Conservation (phyloP, 352 stramenopile genomes). For the Phytophthora fragariaefolia region DNA sequence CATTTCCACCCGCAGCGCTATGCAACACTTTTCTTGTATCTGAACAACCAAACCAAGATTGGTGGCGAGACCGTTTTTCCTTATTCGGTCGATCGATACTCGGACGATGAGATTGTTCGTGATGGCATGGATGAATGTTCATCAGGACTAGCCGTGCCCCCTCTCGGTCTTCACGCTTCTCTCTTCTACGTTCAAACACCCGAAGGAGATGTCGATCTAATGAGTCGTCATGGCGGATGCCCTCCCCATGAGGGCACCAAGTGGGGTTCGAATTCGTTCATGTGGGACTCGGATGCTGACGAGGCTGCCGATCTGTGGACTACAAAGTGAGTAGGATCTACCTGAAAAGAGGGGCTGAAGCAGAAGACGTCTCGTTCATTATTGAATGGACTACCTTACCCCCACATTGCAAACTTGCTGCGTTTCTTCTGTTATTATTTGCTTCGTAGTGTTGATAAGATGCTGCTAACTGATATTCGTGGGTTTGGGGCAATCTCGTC, state of each 20-base stretch:
- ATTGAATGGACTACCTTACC: too few species aligned
- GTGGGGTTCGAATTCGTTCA: conserved; percentile 87
- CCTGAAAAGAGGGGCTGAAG: neutral
- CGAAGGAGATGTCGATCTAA: conserved; percentile 70
- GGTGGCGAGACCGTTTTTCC: conserved; percentile 98
- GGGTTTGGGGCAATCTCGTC: too few species aligned
- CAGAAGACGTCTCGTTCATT: neutral
- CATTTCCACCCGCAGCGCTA: conserved; percentile 94
- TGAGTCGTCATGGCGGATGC: conserved; percentile 81
- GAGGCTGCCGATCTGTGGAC: conserved; percentile 81
- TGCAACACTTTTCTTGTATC: conserved; percentile 96
- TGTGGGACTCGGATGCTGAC: conserved; percentile 85
- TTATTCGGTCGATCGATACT: conserved; percentile 76
- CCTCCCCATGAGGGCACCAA: conserved; percentile 84
- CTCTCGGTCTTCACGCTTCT: conserved; percentile 71
- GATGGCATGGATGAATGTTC: conserved; percentile 84
- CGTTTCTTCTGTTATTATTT: too few species aligned
- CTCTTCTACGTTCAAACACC: conserved; percentile 87
- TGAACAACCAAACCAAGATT: conserved; percentile 95
- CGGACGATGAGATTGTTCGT: conserved; percentile 71
- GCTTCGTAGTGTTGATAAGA: too few species aligned
- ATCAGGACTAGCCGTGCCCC: conserved; percentile 72
- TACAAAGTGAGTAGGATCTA: conserved; percentile 59
- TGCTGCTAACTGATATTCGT: too few species aligned
- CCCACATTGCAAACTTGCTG: too few species aligned